Evolutionary conservation across 139 green algal species (phyloP).

Genomic region (Raphidocelis subcapitata): DNA sequence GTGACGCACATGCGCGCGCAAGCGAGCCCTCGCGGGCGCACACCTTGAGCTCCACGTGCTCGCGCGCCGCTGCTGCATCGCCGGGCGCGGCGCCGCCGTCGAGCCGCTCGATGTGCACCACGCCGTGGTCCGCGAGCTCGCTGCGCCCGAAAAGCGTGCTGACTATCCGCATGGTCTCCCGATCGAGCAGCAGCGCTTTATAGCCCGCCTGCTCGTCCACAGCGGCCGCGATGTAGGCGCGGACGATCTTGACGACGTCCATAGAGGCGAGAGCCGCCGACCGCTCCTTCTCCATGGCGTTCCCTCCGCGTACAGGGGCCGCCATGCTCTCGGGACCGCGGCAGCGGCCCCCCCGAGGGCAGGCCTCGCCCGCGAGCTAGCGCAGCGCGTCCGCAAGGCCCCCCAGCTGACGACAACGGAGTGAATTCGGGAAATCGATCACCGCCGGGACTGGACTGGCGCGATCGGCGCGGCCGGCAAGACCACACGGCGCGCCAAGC

Average conservation of each 20-base stretch:
- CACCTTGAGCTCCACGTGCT: conserved; percentile 86
- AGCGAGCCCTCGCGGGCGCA: neutral
- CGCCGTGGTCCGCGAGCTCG: conserved; percentile 90
- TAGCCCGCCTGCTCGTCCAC: conserved; percentile 73
- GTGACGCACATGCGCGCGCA: neutral
- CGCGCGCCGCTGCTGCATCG: conserved; percentile 49
- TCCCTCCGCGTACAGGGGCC: neutral
- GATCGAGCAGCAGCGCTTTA: conserved; percentile 92
- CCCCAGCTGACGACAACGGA: too few species aligned
- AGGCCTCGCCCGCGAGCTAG: too few species aligned
- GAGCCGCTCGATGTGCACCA: conserved; percentile 90
- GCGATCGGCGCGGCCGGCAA: too few species aligned
- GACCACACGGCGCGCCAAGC: too few species aligned
- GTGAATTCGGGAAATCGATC: too few species aligned
- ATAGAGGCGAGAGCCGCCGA: conserved; percentile 47
- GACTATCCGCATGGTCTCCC: conserved; percentile 83
- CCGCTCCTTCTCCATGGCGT: conserved; percentile 20
- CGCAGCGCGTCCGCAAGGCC: too few species aligned
- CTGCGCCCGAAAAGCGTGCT: conserved; percentile 80
- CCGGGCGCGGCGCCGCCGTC: conserved; percentile 43
- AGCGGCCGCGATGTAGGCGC: conserved; percentile 41
- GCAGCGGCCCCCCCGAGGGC: too few species aligned
- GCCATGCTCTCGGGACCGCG: too few species aligned
- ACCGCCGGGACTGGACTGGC: too few species aligned
- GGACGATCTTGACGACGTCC: conserved; percentile 64